Evolutionary conservation across 192 early-diverging fungal species (phyloP).

Genomic region (Backusella tuberculispora): DNA sequence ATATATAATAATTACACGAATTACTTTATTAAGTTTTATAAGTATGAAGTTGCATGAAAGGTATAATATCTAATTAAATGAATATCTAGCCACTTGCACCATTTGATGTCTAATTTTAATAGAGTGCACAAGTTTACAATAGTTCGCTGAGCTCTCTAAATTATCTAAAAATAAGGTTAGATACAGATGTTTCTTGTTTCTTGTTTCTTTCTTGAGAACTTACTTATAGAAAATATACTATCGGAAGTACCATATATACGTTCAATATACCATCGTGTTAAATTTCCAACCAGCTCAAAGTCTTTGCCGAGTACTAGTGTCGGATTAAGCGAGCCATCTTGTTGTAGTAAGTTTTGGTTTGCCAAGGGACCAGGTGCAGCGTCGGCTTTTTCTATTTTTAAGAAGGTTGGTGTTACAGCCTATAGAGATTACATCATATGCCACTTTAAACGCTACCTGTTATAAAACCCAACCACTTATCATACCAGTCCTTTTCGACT

Average conservation of each 20-base stretch:
- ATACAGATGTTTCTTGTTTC: background rate
- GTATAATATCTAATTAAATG: background rate
- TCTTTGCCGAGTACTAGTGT: background rate
- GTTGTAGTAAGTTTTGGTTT: background rate
- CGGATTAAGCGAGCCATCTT: background rate
- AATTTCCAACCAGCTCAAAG: conserved; percentile 7
- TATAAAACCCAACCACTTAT: conserved; percentile 1
- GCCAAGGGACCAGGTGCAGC: background rate
- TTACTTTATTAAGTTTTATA: background rate
- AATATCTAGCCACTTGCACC: background rate
- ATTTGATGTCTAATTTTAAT: background rate
- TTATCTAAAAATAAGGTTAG: background rate
- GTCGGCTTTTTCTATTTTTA: conserved; percentile 5
- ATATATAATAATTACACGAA: background rate
- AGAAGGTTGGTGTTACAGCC: background rate
- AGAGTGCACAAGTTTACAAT: background rate
- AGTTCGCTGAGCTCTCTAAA: background rate
- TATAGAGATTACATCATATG: background rate
- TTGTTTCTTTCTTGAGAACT: background rate
- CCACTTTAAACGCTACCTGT: background rate
- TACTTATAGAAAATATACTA: background rate
- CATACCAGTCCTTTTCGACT: background rate
- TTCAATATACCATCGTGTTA: conserved; percentile 1
- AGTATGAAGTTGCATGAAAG: background rate
- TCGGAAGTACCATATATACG: background rate